These are phyloP conservation scores for Cynara cardunculus DNA, from an alignment of 129 eudicot genomes.

Conservation along the genomic window DNA sequence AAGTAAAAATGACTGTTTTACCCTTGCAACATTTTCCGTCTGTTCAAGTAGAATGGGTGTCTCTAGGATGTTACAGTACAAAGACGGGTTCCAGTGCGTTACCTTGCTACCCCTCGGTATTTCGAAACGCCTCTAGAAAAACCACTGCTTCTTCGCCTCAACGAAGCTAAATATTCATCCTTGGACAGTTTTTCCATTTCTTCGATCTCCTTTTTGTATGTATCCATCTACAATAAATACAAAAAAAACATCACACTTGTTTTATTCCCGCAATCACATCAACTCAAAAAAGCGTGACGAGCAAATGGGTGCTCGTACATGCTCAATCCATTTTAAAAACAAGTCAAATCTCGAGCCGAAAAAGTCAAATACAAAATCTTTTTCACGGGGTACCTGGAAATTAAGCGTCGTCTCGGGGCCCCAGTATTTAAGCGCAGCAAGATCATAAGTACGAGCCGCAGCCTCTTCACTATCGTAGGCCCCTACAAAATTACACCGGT, in stretches of 20 bases:
- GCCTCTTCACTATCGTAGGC: conserved; percentile 84
- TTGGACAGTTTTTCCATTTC: conserved; percentile 68
- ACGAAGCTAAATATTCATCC: conserved; percentile 71
- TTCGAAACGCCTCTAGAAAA: conserved; percentile 94
- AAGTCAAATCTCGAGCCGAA: neutral
- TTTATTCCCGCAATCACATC: neutral
- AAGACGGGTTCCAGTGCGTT: conserved; percentile 9
- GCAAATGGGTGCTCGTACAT: neutral
- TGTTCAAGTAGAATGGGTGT: neutral
- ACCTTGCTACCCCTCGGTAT: conserved; percentile 97
- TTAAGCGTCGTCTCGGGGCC: conserved; percentile 71
- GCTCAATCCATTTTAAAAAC: neutral
- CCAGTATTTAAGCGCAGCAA: conserved; percentile 99
- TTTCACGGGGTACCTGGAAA: conserved; percentile 55
- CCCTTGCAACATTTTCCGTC: neutral
- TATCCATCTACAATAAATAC: conserved; percentile 44
- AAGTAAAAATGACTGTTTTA: neutral
- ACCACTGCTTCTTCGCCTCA: conserved; percentile 78
- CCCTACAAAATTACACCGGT: conserved; percentile 40
- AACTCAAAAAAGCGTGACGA: neutral
- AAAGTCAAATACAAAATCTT: neutral
- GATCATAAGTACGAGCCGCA: conserved; percentile 95
- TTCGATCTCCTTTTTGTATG: conserved; percentile 56
- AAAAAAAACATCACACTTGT: neutral
- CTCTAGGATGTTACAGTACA: neutral